phyloP scores from a whole-genome alignment of 169 alveolate species.

The Plasmodium adleri region DNA sequence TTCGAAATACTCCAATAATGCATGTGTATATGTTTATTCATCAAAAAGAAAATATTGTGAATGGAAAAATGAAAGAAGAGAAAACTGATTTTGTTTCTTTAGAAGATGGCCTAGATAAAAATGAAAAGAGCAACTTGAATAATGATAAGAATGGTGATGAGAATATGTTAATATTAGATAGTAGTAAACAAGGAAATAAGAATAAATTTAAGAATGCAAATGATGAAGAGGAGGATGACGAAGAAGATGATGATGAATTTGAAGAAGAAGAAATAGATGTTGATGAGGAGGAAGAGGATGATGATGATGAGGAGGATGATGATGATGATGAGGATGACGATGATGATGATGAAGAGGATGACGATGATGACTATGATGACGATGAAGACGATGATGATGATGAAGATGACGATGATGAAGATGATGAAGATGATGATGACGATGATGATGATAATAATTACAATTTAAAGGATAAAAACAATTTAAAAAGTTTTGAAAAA shows the following conservation, averaged over 20 bases:
- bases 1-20: constrained; percentile 69
- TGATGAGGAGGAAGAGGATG: constrained; percentile 21
- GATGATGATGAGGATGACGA: constrained; percentile 51
- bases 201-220: background rate
- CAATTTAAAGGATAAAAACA: background rate
- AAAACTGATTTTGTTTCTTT: constrained; percentile 28
- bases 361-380: constrained; percentile 37
- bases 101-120: background rate
- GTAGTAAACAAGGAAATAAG: background rate
- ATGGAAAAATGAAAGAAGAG: constrained; percentile 57
- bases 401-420: constrained; percentile 11
- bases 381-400: constrained; percentile 22
- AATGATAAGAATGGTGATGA: background rate
- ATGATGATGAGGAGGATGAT: background rate
- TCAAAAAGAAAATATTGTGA: constrained; percentile 49
- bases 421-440: background rate
- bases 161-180: background rate
- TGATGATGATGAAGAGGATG: constrained; percentile 20
- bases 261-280: constrained; percentile 19
- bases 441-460: background rate
- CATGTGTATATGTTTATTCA: constrained; percentile 77
- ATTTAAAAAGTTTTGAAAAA: background rate
- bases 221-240: constrained; percentile 14
- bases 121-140: background rate
- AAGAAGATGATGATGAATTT: constrained; percentile 12